phyloP scores from a whole-genome alignment of 1,139 yeast species.

The Arxiozyma heterogenica region DNA sequence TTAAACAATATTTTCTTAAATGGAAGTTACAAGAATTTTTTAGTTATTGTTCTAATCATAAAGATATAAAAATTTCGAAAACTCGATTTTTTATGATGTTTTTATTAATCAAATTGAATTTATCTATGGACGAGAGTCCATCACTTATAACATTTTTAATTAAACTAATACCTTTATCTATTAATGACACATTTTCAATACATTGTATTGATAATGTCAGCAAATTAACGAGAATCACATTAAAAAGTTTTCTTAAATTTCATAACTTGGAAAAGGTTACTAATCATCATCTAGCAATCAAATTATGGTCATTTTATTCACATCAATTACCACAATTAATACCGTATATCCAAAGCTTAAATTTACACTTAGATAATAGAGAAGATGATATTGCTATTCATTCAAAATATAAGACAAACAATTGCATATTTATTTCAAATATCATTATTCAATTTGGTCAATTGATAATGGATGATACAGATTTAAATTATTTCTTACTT shows the following conservation, averaged over 20 bases:
- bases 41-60: neutral
- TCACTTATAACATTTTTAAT: neutral
- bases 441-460: neutral
- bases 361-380: neutral
- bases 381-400: neutral
- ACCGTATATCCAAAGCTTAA: neutral
- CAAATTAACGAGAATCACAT: neutral
- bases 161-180: neutral
- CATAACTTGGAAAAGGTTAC: neutral
- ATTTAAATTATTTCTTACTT: neutral
- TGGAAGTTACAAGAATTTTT: neutral
- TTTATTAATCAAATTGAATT: slow-evolving; percentile 12
- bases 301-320: neutral
- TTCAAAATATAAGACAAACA: neutral
- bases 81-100: slow-evolving; percentile 1
- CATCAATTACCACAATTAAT: neutral
- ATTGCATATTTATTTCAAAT: neutral
- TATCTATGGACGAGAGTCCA: neutral
- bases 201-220: neutral
- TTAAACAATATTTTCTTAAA: slow-evolving; percentile 14
- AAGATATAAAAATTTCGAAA: neutral
- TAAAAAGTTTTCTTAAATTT: neutral
- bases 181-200: neutral
- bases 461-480: neutral
- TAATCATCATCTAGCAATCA: neutral